Conservation (phyloP, 192 early-diverging fungal genomes). For the Borealophlyctis nickersoniae region DNA sequence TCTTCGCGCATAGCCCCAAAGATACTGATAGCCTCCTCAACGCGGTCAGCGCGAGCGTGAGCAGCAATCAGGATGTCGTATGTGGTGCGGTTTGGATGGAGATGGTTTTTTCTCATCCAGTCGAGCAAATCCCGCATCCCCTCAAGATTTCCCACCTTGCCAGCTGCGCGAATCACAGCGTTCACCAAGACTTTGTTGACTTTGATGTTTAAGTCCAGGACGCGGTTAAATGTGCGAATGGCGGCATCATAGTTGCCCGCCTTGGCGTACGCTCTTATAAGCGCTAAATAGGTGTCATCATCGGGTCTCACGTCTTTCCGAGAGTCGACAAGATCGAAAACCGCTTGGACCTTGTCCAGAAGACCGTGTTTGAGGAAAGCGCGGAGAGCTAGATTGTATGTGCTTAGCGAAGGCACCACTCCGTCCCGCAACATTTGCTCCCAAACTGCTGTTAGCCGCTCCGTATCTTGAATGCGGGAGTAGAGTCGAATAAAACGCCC, state of each 20-base stretch:
- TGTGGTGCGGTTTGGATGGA: constrained; percentile 15
- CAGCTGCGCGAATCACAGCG: constrained; percentile 12
- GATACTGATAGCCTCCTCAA: constrained; percentile 8
- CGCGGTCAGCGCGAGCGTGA: constrained; percentile 12
- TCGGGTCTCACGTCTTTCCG: constrained; percentile 14
- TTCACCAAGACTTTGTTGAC: constrained; percentile 9
- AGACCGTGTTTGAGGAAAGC: constrained; percentile 6
- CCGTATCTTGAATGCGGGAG: constrained; percentile 9
- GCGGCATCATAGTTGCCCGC: constrained; percentile 7
- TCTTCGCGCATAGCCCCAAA: constrained; percentile 18
- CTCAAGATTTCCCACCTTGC: constrained; percentile 6
- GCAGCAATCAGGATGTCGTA: constrained; percentile 23
- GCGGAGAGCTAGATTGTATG: constrained; percentile 11
- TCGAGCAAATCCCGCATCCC: constrained; percentile 1
- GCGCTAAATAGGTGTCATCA: constrained; percentile 6
- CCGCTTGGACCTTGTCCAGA: constrained; percentile 4
- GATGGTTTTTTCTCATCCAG: neutral
- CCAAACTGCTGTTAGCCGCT: constrained; percentile 9
- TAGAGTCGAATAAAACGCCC: constrained; percentile 1
- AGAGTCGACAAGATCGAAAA: constrained; percentile 4
- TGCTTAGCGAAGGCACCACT: neutral
- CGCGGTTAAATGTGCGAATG: neutral
- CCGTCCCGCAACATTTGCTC: constrained; percentile 2
- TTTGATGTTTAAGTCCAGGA: neutral
- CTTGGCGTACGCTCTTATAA: constrained; percentile 18